Evolutionary conservation across 805 yeast species (phyloP), one percentile per base, ranked within the genome.

Genomic region (Saccharomyces eubayanus): DNA sequence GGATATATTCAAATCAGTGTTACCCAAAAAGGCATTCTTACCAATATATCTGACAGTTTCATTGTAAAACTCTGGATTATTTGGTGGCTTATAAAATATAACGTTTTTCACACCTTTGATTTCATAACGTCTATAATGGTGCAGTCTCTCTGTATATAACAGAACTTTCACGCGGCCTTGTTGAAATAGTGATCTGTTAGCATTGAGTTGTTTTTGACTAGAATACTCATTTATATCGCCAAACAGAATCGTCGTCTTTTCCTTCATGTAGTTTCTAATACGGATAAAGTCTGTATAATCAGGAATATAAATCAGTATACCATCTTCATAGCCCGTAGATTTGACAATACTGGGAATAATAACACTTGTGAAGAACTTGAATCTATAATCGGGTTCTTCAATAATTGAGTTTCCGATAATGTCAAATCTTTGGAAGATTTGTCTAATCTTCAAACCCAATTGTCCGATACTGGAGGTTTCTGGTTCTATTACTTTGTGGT

Each of bases 71-170:
- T 76, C 66, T 8, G 97, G 96, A 66, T 92, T 90, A 14, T 84
- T 75, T 12, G 99, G 98, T 21, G 87, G 76, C 31, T 85, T 89
- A 69, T 89, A 94, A 73, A 94, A 82, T 6, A 92, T 68, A 16
- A 94, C 77, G 53, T 84, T 86, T 64, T 87, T 85, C 24, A 89
- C 96, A 28, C 98, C 98, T 55, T 78, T 81, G 51, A 94, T 75
- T 54, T 87, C 91, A 68, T 80, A 91, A 51, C 98, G 78, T 59
- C 96, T 81, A 74, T 84, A 94, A 66, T 89, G 94, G 69, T 94
- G 98, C 66, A 92, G 74, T 77, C 99, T 84, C 64, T 92, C 98
- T 0, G 97, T 88, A 70, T 92, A 92, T n/a, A 94, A 71, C 73
- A 94, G 67, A 28, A 92, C 77, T 62, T 87, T 84, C 30, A 75